These are phyloP conservation scores for Mentha longifolia DNA, from an alignment of 257 asterid species.

Conservation along the genomic window DNA sequence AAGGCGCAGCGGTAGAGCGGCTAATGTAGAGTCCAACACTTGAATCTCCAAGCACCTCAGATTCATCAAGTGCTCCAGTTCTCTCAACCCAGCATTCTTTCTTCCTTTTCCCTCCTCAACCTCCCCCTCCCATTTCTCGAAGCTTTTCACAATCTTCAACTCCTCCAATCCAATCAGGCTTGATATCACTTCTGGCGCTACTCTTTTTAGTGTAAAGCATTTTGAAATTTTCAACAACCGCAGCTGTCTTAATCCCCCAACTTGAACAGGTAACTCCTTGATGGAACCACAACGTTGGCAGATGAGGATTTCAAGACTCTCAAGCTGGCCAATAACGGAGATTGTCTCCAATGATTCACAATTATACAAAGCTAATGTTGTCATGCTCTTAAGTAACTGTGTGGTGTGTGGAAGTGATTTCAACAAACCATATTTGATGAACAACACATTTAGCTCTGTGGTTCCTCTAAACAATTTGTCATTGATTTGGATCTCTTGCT, in stretches of 20 bases:
- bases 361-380: background rate
- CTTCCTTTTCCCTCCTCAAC: background rate
- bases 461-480: background rate
- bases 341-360: background rate
- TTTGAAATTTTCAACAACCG: background rate
- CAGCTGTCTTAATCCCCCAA: background rate
- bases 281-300: background rate
- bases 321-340: slow-evolving; percentile 1
- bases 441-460: slow-evolving; percentile 16
- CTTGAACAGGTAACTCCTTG: background rate
- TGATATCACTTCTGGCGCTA: slow-evolving; percentile 5
- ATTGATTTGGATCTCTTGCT: background rate
- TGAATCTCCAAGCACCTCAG: slow-evolving; percentile 15
- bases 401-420: background rate
- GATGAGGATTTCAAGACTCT: slow-evolving; percentile 20
- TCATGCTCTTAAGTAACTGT: background rate
- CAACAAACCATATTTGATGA: background rate
- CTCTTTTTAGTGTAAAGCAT: background rate
- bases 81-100: background rate
- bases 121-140: slow-evolving; percentile 6
- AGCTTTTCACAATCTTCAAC: background rate
- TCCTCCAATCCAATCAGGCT: no score
- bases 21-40: background rate
- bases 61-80: background rate
- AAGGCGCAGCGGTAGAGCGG: background rate